Evolutionary conservation across 2,329 filamentous ascomycete genomes (phyloP), one percentile per base, ranked within the genome.

Genomic region (Keithomyces neogunnii): DNA sequence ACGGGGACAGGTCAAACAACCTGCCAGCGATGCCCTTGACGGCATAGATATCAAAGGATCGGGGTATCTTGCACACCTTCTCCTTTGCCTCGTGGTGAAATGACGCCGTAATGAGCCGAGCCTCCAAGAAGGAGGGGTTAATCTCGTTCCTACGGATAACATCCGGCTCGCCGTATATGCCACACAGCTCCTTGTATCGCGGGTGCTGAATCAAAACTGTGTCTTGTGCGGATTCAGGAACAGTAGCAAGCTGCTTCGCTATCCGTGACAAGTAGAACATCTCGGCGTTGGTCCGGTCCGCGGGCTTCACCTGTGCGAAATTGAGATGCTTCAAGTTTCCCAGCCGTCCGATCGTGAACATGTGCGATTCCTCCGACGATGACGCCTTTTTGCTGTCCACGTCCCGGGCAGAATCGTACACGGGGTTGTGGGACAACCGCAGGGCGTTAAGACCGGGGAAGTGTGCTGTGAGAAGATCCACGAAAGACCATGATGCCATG

Each of bases 201-300:
- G 82, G 84, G 66, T 97, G 90, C 3, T 72, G 68, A 0, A 65
- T 68, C 3, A 87, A 64, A 0, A 95, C 76, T 1, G 71, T 69
- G 1, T 67, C 68, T 57, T 84, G 77, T 2, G 73, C 67, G 3
- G 66, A 67, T 51, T 80, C 75, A 0, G 81, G 71, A 0, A 81
- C 77, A 3, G 75, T 71, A 1, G 82, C 77, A 39, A 96, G 73
- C 63, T 93, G 88, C 55, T 83, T 84, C 9, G 80, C 87, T 52
- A 96, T 93, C 50, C 87, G 80, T 1, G 85, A 88, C 9, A 97
- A 80, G 66, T 99, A 99, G 66, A 95, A 99, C 62, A 92, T 85
- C 60, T 97, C 93, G 4, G 90, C 90, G 62, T 97, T 93, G 50
- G 82, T 76, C 19, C 92, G 82, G 65, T 97, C 91, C 42, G 85